Conservation (phyloP, 176 grass and related monocot genomes). For the Otatea glauca region DNA sequence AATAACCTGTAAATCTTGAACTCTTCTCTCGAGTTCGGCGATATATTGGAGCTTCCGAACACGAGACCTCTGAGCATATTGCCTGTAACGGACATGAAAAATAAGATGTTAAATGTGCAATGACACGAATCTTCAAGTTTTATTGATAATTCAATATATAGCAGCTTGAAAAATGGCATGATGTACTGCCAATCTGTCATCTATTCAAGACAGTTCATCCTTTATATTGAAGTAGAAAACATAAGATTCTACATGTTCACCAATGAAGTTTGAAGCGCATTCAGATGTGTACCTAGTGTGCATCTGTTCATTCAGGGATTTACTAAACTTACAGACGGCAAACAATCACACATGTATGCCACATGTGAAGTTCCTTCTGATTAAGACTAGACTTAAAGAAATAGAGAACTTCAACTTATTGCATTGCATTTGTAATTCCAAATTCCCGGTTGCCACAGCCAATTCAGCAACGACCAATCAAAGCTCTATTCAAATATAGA, state of each 20-base stretch:
- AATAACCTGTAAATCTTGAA: conserved; percentile 74
- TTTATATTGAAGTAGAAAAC: neutral
- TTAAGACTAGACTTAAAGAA: neutral
- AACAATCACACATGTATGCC: neutral
- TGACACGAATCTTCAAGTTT: conserved; percentile 10
- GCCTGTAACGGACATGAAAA: conserved; percentile 51
- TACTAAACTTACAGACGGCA: neutral
- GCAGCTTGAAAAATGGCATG: conserved; percentile 11
- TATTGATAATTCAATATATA: conserved; percentile 2
- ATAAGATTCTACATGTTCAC: conserved; percentile 15
- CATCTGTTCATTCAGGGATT: neutral
- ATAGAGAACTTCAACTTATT: neutral
- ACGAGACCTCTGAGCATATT: conserved; percentile 87
- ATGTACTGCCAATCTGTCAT: neutral
- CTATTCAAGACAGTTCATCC: neutral
- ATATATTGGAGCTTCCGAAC: conserved; percentile 94
- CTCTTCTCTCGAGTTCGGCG: conserved; percentile 87
- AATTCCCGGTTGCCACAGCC: neutral
- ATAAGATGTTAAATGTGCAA: neutral
- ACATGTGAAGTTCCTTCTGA: neutral
- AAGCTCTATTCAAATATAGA: conserved; percentile 19
- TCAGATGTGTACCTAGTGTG: neutral
- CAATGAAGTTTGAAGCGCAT: neutral
- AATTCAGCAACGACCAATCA: neutral
- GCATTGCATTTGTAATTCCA: neutral